Evolutionary conservation across 2,329 filamentous ascomycete species (phyloP).

Genomic region (Cordyceps farinosa): DNA sequence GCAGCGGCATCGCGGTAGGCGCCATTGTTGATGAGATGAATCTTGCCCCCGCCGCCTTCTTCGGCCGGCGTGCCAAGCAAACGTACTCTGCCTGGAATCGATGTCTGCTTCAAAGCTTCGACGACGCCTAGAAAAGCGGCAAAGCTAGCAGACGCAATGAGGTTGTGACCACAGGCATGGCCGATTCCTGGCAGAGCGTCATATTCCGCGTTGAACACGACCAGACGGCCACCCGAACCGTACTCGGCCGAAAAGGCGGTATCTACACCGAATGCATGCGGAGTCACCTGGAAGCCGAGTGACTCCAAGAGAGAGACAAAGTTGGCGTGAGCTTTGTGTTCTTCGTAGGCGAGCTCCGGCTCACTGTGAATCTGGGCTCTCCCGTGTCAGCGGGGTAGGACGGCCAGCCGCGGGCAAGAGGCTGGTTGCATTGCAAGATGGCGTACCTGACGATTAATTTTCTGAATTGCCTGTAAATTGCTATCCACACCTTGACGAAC

Average conservation of each 20-base stretch:
- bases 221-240: conserved; percentile 29
- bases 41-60: conserved; percentile 41
- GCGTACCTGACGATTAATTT: conserved; percentile 11
- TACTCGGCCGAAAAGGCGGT: conserved; percentile 32
- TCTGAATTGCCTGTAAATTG: conserved; percentile 1
- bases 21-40: conserved; percentile 36
- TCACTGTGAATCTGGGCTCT: conserved; percentile 24
- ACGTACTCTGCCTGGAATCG: conserved; percentile 32
- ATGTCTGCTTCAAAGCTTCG: conserved; percentile 27
- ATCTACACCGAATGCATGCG: conserved; percentile 31
- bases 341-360: conserved; percentile 30
- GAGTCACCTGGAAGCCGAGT: conserved; percentile 27
- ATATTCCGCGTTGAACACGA: conserved; percentile 33
- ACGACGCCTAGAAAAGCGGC: conserved; percentile 32
- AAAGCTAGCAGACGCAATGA: conserved; percentile 30
- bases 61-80: conserved; percentile 41
- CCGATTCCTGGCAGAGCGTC: conserved; percentile 35
- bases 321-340: conserved; percentile 28
- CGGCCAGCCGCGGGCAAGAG: not conserved
- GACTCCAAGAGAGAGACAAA: conserved; percentile 22
- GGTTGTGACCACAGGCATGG: conserved; percentile 35
- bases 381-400: not conserved
- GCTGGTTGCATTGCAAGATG: not conserved
- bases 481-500: not conserved
- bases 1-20: conserved; percentile 25